Evolutionary conservation across 1,284 basidiomycete species (phyloP).

Genomic region (Apiotrichum veenhuisii): DNA sequence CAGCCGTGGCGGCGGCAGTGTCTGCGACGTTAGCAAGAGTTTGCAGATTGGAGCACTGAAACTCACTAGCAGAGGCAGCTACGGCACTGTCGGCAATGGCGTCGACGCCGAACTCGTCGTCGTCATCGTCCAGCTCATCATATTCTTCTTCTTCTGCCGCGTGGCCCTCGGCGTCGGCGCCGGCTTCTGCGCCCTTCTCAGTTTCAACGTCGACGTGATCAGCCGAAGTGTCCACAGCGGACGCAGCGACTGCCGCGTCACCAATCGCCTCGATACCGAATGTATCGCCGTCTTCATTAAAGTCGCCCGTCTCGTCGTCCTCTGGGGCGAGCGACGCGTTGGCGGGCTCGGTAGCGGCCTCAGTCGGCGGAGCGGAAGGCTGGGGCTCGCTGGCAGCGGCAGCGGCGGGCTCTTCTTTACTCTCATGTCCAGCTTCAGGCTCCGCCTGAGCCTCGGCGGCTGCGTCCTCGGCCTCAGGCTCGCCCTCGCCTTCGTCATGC

Average conservation of each 20-base stretch:
- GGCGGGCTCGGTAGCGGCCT: too few species aligned
- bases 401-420: not conserved
- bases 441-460: conserved; percentile 21
- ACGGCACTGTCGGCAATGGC: conserved; percentile 13
- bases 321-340: too few species aligned
- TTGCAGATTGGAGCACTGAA: too few species aligned
- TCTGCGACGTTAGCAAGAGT: too few species aligned
- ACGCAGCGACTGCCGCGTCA: conserved; percentile 11
- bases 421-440: not conserved
- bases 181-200: not conserved
- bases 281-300: conserved; percentile 2
- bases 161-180: not conserved
- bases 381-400: not conserved
- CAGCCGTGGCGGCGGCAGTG: too few species aligned
- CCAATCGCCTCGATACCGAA: conserved; percentile 14
- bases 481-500: conserved; percentile 27
- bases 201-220: not conserved
- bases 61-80: conserved; percentile 3
- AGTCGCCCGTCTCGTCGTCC: conserved; percentile 29
- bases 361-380: not conserved
- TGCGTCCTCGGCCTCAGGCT: conserved; percentile 44
- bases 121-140: conserved; percentile 1
- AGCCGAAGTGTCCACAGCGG: conserved; percentile 1
- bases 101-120: conserved; percentile 14
- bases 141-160: not conserved